These are phyloP conservation scores for Penicillium sp. DNA, from an alignment of 2,329 filamentous ascomycete genomes.

Conservation along the genomic window DNA sequence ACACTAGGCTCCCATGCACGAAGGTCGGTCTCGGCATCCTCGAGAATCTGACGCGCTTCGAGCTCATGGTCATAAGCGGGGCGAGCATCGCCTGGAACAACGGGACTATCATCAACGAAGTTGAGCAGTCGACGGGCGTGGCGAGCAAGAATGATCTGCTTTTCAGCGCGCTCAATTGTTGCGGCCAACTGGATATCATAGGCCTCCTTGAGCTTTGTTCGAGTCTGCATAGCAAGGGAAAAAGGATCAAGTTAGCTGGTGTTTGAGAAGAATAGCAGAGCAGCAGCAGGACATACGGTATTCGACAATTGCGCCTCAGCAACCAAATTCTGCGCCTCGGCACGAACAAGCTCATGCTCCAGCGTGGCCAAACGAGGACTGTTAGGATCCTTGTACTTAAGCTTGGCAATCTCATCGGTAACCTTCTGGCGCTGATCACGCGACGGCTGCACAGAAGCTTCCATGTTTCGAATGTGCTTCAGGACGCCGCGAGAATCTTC, in stretches of 20 bases:
- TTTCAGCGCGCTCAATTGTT: slow-evolving; percentile 93
- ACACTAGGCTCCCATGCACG: slow-evolving; percentile 69
- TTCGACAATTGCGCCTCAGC: slow-evolving; percentile 97
- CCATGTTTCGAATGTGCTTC: slow-evolving; percentile 94
- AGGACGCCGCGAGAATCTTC: slow-evolving; percentile 82
- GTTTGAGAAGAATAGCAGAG: not conserved
- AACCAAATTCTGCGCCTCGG: slow-evolving; percentile 93
- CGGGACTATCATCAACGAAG: slow-evolving; percentile 84
- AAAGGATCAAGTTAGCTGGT: slow-evolving; percentile 8
- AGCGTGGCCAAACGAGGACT: slow-evolving; percentile 79
- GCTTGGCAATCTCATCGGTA: slow-evolving; percentile 84
- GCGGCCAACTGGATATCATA: slow-evolving; percentile 87
- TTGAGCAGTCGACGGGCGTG: slow-evolving; percentile 84
- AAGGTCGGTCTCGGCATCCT: slow-evolving; percentile 89
- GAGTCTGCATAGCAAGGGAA: slow-evolving; percentile 64
- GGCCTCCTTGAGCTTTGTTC: slow-evolving; percentile 94
- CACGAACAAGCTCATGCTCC: slow-evolving; percentile 94
- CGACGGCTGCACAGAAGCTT: slow-evolving; percentile 91
- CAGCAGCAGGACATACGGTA: slow-evolving; percentile 63
- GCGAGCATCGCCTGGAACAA: slow-evolving; percentile 81
- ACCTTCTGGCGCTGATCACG: slow-evolving; percentile 87
- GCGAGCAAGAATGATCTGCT: slow-evolving; percentile 91
- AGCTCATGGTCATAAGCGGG: slow-evolving; percentile 67
- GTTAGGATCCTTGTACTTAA: slow-evolving; percentile 90
- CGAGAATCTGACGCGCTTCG: slow-evolving; percentile 81